Evolutionary conservation across 495 filamentous ascomycete genomes (phyloP), one percentile per base, ranked within the genome.

Genomic region (Collariella sp.): DNA sequence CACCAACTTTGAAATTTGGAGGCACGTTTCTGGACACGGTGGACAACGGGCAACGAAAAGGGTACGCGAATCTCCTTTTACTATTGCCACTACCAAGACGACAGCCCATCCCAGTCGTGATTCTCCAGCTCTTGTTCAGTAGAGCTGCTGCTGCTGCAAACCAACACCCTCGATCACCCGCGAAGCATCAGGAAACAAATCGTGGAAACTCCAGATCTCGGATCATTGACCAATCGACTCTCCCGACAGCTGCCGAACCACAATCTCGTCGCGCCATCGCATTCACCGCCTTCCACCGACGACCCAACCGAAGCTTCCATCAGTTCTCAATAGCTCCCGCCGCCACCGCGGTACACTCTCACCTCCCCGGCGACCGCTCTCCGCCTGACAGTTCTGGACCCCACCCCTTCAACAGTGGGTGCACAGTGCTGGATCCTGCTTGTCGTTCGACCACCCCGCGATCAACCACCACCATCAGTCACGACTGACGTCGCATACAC

Each of bases 1-100:
- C 54, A 48, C 53, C 33, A 41, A 13, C 40, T 53, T 39, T 38
- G 40, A 57, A 44, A 53, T 60, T 54, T 18, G 42, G 45, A 35
- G 16, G 29, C 29, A 43, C 35, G 46, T 26, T 48, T 55, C 48
- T 40, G 52, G 52, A 40, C 52, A 55, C 43, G 43, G 52, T 55
- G 52, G 51, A 42, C 52, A 48, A 40, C 19, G 31, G 38, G n/a
- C n/a, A n/a, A n/a, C n/a, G n/a, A 52, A 35, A 46, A 46, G 40
- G 40, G 15, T 7, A 20, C 20, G 18, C 15, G 15, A 53, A 19
- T 19, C 6, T 20, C 3, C 19, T 16, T 24, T 7, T 3, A 35
- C 16, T 45, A 2, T 24, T 18, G 31, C 9, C 20, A 16, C 10
- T 16, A 46, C 23, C 12, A 53, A 26, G 10, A 18, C 13, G 42